A percentile compares a stretch with the other conserved stretches of the same genome.
These are phyloP conservation scores for Eucalyptus pauciflora DNA, from an alignment of 345 rosid species.

Conservation along the genomic window DNA sequence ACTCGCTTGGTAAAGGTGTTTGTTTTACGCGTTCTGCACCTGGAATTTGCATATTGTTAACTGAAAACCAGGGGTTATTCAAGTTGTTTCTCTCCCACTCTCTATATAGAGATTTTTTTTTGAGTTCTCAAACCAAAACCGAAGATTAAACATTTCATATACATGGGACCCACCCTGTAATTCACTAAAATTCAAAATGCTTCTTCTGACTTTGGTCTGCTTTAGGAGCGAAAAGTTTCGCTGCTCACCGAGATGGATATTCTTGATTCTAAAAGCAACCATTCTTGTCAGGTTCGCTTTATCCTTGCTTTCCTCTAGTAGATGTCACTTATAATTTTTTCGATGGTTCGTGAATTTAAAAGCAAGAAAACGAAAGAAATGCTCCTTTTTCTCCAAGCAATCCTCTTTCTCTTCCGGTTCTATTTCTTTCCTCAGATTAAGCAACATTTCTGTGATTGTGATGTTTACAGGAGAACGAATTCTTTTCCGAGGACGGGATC, in stretches of 20 bases:
- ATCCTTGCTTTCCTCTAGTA: background rate
- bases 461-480: constrained; percentile 50
- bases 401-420: background rate
- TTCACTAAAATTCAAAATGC: background rate
- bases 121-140: background rate
- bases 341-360: background rate
- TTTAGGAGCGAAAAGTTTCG: background rate
- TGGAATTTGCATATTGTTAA: background rate
- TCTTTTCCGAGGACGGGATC: constrained; percentile 62
- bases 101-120: background rate
- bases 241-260: background rate
- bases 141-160: background rate
- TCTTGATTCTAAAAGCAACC: background rate
- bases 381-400: background rate
- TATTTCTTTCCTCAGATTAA: background rate
- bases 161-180: background rate
- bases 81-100: background rate
- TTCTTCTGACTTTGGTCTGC: background rate
- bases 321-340: background rate
- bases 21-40: background rate
- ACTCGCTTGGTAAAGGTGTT: background rate
- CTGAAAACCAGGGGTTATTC: background rate
- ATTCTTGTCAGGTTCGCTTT: background rate
- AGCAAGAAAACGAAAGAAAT: background rate
- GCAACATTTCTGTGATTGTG: background rate